Evolutionary conservation across 1,284 basidiomycete genomes (phyloP).

Genomic region (Chalciporus sp.): DNA sequence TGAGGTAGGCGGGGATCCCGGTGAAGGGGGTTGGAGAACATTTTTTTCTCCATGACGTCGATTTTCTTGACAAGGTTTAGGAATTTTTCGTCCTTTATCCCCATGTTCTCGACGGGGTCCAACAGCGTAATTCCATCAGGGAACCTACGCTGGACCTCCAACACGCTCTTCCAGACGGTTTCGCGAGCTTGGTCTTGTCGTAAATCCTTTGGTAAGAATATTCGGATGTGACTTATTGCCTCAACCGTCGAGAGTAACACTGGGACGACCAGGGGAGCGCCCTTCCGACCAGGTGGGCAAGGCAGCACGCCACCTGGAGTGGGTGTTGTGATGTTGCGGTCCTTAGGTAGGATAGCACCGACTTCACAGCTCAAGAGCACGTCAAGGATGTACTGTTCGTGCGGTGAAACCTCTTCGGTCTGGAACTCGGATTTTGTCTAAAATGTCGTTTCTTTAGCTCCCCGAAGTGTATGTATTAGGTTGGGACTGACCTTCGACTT

Average conservation of each 20-base stretch:
- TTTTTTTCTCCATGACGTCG: slow-evolving; percentile 79
- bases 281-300: slow-evolving; percentile 70
- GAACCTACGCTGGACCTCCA: slow-evolving; percentile 90
- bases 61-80: slow-evolving; percentile 92
- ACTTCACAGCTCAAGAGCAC: slow-evolving; percentile 86
- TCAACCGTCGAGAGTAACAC: slow-evolving; percentile 89
- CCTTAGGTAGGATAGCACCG: slow-evolving; percentile 67
- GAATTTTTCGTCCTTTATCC: slow-evolving; percentile 94
- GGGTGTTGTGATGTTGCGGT: slow-evolving; percentile 53
- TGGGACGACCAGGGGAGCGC: slow-evolving; percentile 86
- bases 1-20: slow-evolving; percentile 75
- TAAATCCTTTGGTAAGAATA: slow-evolving; percentile 90
- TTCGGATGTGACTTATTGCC: slow-evolving; percentile 83
- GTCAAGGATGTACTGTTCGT: slow-evolving; percentile 92
- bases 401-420: slow-evolving; percentile 73
- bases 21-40: slow-evolving; percentile 77
- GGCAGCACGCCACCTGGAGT: slow-evolving; percentile 77
- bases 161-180: slow-evolving; percentile 86
- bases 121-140: slow-evolving; percentile 86
- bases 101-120: slow-evolving; percentile 96
- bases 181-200: slow-evolving; percentile 77
- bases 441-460: background rate
- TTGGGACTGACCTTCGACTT: slow-evolving; percentile 62
- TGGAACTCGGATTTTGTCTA: slow-evolving; percentile 33
- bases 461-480: background rate